Conservation (phyloP, 306 rosid genomes). For the Astragalus glycyphyllos region DNA sequence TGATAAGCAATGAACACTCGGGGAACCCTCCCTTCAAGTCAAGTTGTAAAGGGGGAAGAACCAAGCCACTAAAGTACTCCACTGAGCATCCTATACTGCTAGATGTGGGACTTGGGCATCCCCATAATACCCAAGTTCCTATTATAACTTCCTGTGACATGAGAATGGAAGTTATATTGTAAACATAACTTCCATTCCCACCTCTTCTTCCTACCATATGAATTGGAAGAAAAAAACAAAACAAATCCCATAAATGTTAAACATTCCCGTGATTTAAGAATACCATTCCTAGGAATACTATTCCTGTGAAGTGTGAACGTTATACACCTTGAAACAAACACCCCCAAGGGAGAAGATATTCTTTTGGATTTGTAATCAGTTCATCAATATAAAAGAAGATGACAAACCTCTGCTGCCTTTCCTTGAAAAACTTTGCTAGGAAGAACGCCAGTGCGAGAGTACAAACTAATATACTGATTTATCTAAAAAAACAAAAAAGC, state of each 20-base stretch:
- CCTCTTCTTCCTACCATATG: background rate
- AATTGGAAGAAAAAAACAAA: background rate
- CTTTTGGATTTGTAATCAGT: constrained; percentile 30
- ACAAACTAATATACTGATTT: constrained; percentile 76
- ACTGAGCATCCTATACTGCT: too few relatives aligned
- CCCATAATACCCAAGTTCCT: too few relatives aligned
- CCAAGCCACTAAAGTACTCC: too few relatives aligned
- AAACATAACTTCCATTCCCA: background rate
- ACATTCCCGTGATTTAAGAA: background rate
- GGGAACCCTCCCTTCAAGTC: too few relatives aligned
- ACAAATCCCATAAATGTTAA: background rate
- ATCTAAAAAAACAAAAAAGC: constrained; percentile 62
- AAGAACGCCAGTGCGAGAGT: constrained; percentile 71
- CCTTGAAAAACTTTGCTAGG: constrained; percentile 86
- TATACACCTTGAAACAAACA: constrained; percentile 5
- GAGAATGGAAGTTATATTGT: constrained; percentile 5
- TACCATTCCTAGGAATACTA: background rate
- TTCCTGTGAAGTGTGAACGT: background rate
- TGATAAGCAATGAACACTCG: background rate
- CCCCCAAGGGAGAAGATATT: background rate
- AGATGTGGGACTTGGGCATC: too few relatives aligned
- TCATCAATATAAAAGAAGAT: constrained; percentile 23
- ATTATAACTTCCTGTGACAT: background rate
- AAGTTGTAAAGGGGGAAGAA: too few relatives aligned
- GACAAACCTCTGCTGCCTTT: constrained; percentile 76